Percentiles rank a stretch among this genome's conserved stretches.
Conservation (phyloP, 2,329 filamentous ascomycete species). For the Sclerotinia borealis region DNA sequence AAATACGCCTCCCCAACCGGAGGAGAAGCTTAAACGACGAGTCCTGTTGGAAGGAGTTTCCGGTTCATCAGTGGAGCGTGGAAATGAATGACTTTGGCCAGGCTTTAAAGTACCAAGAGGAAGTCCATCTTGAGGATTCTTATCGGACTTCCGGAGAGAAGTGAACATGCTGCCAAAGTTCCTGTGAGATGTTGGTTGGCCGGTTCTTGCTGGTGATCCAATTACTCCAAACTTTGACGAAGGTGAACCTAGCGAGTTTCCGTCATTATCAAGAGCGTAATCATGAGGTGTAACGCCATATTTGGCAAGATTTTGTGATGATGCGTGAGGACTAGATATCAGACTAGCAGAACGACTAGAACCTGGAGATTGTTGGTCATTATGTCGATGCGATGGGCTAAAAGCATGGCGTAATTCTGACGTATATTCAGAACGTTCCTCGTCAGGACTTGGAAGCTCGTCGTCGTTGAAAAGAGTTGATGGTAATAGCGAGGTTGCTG, state of each 20-base stretch:
- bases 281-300: constrained; percentile 33
- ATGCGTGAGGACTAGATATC: constrained; percentile 57
- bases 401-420: constrained; percentile 35
- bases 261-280: constrained; percentile 24
- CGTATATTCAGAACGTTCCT: constrained; percentile 22
- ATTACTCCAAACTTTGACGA: constrained; percentile 28
- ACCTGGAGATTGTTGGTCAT: constrained; percentile 53
- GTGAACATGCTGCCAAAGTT: constrained; percentile 50
- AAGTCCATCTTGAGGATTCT: constrained; percentile 49
- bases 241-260: constrained; percentile 27
- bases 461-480: constrained; percentile 58
- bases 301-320: constrained; percentile 52
- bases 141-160: constrained; percentile 54
- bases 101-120: constrained; percentile 63
- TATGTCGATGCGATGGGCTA: constrained; percentile 33
- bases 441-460: constrained; percentile 44
- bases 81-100: constrained; percentile 73
- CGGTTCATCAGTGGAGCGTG: constrained; percentile 51
- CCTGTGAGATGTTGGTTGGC: constrained; percentile 41
- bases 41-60: constrained; percentile 45
- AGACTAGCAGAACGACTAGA: constrained; percentile 51
- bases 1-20: constrained; percentile 43
- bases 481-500: constrained; percentile 67
- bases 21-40: constrained; percentile 51
- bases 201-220: constrained; percentile 24